Base-by-base conservation (phyloP, 1,284 basidiomycete species). In the Macrocystidia cucumis region DNA sequence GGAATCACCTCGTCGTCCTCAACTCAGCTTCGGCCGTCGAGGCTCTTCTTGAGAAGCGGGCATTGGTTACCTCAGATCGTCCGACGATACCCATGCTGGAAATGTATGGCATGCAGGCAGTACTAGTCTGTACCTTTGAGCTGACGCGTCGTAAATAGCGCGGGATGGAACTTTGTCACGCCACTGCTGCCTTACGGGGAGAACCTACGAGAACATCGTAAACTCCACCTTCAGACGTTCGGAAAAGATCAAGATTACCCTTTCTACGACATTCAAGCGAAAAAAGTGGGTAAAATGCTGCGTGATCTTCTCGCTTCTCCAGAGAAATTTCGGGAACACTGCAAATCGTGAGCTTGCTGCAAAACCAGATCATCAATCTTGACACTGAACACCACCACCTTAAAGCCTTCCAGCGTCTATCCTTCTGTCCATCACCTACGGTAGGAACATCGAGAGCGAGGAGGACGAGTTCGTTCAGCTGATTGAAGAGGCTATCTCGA, bases 31-130 rank as follows among this genome's bases (percentile, higher is more conserved):
- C 56, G 26, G 51, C 57, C 2, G 62, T 57, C 1, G 52, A 50
- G 3, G 67, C 64, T 18, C 39, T 72, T 9, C 43, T 70, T 26
- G 62, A 69, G 8, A 60, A 51, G 33, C 55, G 67, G 11, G 60
- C 63, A 1, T 26, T 44, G 1, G 54, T 56, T n/a, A 71, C 69
- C 44, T 68, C 63, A 1, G 58, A 59, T 34, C 54, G 69, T n/a
- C 61, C 65, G 2, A 13, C 44, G 9, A 38, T 47, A 9, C 44
- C 49, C 8, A 43, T 50, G n/a, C 22, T 46, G 11, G 37, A 48
- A 12, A 29, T 50, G 54, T 54, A 28, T 31, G 47, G 32, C 11
- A n/a, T n/a, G 5, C 6, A n/a, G 12, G 5, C 11, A 21, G 25
- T n/a, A 9, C 8, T 3, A 0, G 9, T 17, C 9, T 4, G 5